A percentile compares a stretch with the other conserved stretches of the same genome.
These are phyloP conservation scores for Aspergillus sp. DNA, from an alignment of 2,329 filamentous ascomycete species.

Conservation along the genomic window DNA sequence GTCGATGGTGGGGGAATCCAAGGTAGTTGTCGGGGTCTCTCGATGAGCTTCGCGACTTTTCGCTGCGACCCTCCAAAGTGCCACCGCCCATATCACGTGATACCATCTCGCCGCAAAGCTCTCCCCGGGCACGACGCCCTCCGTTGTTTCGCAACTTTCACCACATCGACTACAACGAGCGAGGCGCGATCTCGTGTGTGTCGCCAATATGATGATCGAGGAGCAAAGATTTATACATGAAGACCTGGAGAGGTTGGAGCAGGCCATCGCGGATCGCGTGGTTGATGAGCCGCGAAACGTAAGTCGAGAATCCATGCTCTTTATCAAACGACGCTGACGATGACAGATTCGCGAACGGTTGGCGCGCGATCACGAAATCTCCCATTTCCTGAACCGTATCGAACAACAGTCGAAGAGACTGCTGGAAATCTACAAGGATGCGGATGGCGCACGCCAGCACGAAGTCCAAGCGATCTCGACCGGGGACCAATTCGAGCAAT, in stretches of 20 bases:
- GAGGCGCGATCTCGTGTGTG: conserved; percentile 1
- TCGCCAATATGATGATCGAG: conserved; percentile 70
- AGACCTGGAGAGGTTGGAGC: conserved; percentile 93
- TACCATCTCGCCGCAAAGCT: conserved; percentile 22
- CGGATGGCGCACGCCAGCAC: conserved; percentile 65
- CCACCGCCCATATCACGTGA: conserved; percentile 24
- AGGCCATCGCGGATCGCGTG: conserved; percentile 85
- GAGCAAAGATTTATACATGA: conserved; percentile 93
- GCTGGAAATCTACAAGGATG: conserved; percentile 80
- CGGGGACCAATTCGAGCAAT: conserved; percentile 84
- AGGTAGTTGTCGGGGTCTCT: neutral
- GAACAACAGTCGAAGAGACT: conserved; percentile 79
- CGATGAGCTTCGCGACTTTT: conserved; percentile 22
- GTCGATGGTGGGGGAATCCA: conserved; percentile 3
- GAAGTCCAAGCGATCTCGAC: conserved; percentile 82
- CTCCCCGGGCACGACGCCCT: conserved; percentile 12
- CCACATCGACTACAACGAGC: neutral
- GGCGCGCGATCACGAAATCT: conserved; percentile 86
- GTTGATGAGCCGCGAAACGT: conserved; percentile 86
- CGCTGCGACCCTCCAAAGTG: conserved; percentile 12
- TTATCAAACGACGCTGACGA: conserved; percentile 13
- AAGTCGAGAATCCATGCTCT: conserved; percentile 35
- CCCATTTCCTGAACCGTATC: conserved; percentile 82
- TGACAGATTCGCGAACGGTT: conserved; percentile 79
- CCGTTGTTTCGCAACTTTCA: conserved; percentile 1